A percentile compares a stretch with the other conserved stretches of the same genome.
phyloP scores from a whole-genome alignment of 1,139 yeast genomes.

The Entelexis paramagnoliae region DNA sequence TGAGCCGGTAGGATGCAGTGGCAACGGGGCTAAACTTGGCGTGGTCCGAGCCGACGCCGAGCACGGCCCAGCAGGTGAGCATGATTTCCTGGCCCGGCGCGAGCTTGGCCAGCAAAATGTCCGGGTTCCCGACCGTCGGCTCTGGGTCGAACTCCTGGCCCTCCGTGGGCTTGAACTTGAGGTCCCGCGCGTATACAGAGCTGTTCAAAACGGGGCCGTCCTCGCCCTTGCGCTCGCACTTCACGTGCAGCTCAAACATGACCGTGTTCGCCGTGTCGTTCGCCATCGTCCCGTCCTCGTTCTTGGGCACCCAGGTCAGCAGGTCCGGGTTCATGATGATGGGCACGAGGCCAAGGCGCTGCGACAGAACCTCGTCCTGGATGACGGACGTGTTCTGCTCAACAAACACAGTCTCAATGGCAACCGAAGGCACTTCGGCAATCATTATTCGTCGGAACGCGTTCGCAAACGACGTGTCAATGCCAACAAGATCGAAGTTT shows the following conservation, averaged over 20 bases:
- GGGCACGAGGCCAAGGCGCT: constrained; percentile 86
- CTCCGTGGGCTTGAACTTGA: constrained; percentile 87
- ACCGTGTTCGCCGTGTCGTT: constrained; percentile 48
- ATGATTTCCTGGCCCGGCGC: constrained; percentile 97
- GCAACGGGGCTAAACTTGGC: constrained; percentile 96
- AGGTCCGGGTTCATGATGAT: constrained; percentile 82
- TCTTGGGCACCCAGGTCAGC: constrained; percentile 52
- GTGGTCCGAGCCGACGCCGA: constrained; percentile 90
- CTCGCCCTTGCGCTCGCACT: constrained; percentile 73
- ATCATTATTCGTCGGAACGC: constrained; percentile 97
- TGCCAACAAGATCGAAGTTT: constrained; percentile 74
- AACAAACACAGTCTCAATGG: constrained; percentile 81
- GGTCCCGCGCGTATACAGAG: constrained; percentile 76
- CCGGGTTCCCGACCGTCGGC: constrained; percentile 46
- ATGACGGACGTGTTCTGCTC: constrained; percentile 92
- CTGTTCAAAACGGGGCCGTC: constrained; percentile 82
- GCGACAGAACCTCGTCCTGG: constrained; percentile 94
- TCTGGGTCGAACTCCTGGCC: constrained; percentile 43
- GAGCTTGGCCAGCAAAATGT: constrained; percentile 78
- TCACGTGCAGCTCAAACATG: constrained; percentile 67
- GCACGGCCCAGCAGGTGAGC: constrained; percentile 76
- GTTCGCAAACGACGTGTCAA: constrained; percentile 88
- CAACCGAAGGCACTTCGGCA: constrained; percentile 91
- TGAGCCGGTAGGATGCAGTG: constrained; percentile 89
- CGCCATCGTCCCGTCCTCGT: constrained; percentile 37